Base-by-base conservation (phyloP, 2,329 filamentous ascomycete species). In the Annulohypoxylon truncatum region DNA sequence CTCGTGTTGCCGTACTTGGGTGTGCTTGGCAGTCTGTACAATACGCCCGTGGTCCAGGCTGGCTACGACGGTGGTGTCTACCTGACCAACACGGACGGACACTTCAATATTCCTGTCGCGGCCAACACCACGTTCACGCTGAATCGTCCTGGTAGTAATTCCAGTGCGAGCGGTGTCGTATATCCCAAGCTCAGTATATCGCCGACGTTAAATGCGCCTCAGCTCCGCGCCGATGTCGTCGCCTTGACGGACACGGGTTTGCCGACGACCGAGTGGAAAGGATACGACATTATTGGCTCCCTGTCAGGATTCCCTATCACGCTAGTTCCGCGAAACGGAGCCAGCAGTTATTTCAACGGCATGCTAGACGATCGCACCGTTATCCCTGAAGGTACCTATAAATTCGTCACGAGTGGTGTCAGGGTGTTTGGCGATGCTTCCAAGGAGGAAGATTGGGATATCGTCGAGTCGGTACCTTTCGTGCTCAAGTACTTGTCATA, bases 341-440 rank as follows among this genome's bases (percentile, higher is more conserved):
- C 5, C 2, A 48, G 24, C 44, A 15, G 22, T 26, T 20, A n/a
- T 18, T 64, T 66, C 13, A 44, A 47, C 10, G 76, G 76, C n/a
- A 26, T 70, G 9, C 56, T 77, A 42, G 72, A 69, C 5, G 74
- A 76, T 24, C 71, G 72, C 8, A 72, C 66, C 1, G 53, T 72
- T 8, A 70, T 71, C 2, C 74, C 74, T 1, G 73, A 72, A 9
- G 76, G 76, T 7, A 61, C 65, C 3, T 77, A 77, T 58, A 62
- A 59, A 50, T 66, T 77, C 12, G 61, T 76, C 5, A 68, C 73
- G 10, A 68, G 72, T n/a, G 76, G 70, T 3, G 64, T 77, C 31
- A 71, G 68, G 50, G 71, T 76, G 26, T 77, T 73, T 53, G 76
- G 75, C 4, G 69, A 77, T 28, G 55, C 65, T 46, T 53, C 57